phyloP scores from a whole-genome alignment of 129 eudicot genomes.

The Tagetes patula region DNA sequence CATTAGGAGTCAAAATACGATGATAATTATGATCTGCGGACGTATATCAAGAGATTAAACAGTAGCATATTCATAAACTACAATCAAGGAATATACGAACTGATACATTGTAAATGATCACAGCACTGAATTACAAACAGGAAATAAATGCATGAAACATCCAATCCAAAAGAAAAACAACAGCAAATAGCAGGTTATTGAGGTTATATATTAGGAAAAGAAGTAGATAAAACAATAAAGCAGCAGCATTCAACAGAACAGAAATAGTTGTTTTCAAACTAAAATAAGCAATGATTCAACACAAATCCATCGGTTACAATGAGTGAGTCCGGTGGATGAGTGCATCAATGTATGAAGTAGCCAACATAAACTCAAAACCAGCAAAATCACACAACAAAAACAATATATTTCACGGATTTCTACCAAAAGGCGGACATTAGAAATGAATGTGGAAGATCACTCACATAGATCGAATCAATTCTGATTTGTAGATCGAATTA shows the following conservation, averaged over 20 bases:
- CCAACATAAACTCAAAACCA: constrained; percentile 21
- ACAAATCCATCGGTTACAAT: background rate
- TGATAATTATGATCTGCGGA: background rate
- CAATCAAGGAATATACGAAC: background rate
- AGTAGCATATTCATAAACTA: background rate
- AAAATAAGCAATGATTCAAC: background rate
- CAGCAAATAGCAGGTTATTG: background rate
- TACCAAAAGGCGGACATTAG: constrained; percentile 5
- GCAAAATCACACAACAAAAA: constrained; percentile 5
- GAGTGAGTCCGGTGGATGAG: constrained; percentile 6
- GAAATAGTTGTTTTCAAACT: constrained; percentile 10
- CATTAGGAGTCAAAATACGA: background rate
- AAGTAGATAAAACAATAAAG: background rate
- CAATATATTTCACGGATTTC: background rate
- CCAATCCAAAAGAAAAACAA: constrained; percentile 12
- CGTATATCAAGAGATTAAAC: background rate
- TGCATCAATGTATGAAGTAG: background rate
- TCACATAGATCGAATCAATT: constrained; percentile 33
- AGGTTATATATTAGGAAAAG: background rate
- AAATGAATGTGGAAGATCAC: constrained; percentile 31
- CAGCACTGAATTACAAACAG: background rate
- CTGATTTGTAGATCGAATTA: constrained; percentile 13
- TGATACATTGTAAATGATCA: background rate
- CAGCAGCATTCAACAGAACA: background rate
- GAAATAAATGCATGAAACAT: constrained; percentile 4